Evolutionary conservation across 805 yeast genomes (phyloP).

Genomic region (Candida takata): DNA sequence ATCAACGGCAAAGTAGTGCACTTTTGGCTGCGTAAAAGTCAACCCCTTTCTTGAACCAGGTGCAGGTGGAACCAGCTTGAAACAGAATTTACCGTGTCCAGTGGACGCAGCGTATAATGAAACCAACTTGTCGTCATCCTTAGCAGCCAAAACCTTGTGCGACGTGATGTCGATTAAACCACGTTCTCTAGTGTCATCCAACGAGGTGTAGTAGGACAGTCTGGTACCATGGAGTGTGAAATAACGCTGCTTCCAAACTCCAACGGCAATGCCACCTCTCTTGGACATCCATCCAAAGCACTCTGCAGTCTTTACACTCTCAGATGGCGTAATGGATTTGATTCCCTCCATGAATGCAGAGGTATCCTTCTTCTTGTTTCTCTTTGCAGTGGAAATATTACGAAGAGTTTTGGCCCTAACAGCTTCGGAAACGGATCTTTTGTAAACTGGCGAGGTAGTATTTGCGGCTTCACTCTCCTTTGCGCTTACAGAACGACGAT

Average conservation of each 20-base stretch:
- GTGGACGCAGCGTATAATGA: slow-evolving; percentile 89
- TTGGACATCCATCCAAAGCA: slow-evolving; percentile 95
- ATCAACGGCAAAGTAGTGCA: slow-evolving; percentile 94
- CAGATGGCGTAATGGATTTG: slow-evolving; percentile 62
- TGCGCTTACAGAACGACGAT: slow-evolving; percentile 47
- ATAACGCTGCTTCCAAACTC: slow-evolving; percentile 84
- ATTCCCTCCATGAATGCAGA: slow-evolving; percentile 88
- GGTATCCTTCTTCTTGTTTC: slow-evolving; percentile 53
- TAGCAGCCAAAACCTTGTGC: slow-evolving; percentile 80
- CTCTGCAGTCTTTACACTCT: slow-evolving; percentile 69
- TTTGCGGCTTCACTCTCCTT: slow-evolving; percentile 28
- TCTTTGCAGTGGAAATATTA: slow-evolving; percentile 42
- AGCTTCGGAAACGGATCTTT: slow-evolving; percentile 44
- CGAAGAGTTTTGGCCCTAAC: slow-evolving; percentile 46
- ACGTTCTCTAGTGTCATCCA: slow-evolving; percentile 75
- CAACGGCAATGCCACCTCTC: slow-evolving; percentile 74
- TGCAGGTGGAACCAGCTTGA: slow-evolving; percentile 92
- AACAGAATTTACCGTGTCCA: slow-evolving; percentile 90
- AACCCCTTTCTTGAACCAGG: slow-evolving; percentile 95
- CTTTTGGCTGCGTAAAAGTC: slow-evolving; percentile 92
- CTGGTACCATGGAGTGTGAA: slow-evolving; percentile 91
- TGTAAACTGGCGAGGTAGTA: slow-evolving; percentile 12
- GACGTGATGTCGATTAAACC: slow-evolving; percentile 96
- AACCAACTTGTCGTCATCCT: slow-evolving; percentile 76
- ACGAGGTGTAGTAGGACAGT: slow-evolving; percentile 74